These are phyloP conservation scores for Rhizophora mangle DNA, from an alignment of 345 rosid genomes.

Conservation along the genomic window DNA sequence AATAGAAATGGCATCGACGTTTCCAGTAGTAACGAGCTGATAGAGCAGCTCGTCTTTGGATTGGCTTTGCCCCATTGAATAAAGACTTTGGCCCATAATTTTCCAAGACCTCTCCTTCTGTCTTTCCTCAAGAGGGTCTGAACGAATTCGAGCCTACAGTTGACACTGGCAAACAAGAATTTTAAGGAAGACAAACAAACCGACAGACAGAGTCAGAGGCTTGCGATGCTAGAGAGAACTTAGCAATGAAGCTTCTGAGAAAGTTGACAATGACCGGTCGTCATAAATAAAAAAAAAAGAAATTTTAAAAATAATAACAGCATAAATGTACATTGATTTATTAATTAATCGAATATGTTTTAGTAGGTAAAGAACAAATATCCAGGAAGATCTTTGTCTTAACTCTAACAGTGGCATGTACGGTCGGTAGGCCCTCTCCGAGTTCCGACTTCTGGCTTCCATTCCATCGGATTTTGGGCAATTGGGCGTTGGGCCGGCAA, in stretches of 20 bases:
- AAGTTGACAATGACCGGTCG: too few species aligned
- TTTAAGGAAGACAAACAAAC: neutral
- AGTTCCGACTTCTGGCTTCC: too few species aligned
- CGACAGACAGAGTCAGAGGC: neutral
- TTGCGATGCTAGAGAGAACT: neutral
- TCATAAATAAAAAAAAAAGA: too few species aligned
- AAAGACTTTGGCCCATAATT: slow-evolving; percentile 39
- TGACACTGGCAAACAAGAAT: neutral
- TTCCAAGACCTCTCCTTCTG: neutral
- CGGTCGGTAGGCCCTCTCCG: too few species aligned
- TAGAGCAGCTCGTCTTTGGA: slow-evolving; percentile 39
- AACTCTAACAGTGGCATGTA: too few species aligned
- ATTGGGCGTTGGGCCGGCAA: too few species aligned
- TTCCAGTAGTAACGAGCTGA: slow-evolving; percentile 30
- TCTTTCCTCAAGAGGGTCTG: neutral
- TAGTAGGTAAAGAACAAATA: too few species aligned
- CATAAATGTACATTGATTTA: too few species aligned
- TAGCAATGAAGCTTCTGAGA: slow-evolving; percentile 7
- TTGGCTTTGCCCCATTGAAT: slow-evolving; percentile 27
- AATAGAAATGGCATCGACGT: slow-evolving; percentile 34
- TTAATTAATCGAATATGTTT: too few species aligned
- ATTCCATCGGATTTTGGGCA: too few species aligned
- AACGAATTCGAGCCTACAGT: neutral
- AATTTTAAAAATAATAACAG: too few species aligned
- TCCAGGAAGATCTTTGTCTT: too few species aligned